Conservation (phyloP, 495 filamentous ascomycete species). For the Penicillium canescens region DNA sequence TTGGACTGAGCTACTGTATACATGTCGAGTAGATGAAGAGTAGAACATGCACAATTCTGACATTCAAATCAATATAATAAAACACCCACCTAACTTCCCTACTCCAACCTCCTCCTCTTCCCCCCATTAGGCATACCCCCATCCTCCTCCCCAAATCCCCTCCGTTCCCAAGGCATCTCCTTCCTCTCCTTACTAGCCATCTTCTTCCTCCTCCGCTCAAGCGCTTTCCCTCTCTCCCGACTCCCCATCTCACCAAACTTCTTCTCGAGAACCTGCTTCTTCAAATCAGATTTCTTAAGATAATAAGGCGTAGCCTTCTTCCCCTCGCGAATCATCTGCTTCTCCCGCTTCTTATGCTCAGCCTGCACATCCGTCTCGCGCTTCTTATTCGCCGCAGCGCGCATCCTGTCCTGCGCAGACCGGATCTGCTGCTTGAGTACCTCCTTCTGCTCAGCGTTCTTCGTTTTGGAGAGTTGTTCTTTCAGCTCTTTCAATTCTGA, state of each 20-base stretch:
- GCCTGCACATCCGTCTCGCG: conserved; percentile 62
- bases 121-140: conserved; percentile 18
- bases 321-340: conserved; percentile 76
- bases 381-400: conserved; percentile 66
- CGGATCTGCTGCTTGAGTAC: conserved; percentile 64
- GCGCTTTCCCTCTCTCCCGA: conserved; percentile 73
- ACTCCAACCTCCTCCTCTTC: conserved; percentile 37
- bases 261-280: conserved; percentile 77
- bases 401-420: conserved; percentile 68
- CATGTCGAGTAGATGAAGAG: not conserved
- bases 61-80: not conserved
- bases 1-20: not conserved
- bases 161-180: conserved; percentile 68
- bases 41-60: not conserved
- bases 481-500: conserved; percentile 75
- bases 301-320: conserved; percentile 92
- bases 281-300: conserved; percentile 86
- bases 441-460: conserved; percentile 61
- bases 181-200: conserved; percentile 75
- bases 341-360: conserved; percentile 79
- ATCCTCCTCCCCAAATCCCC: conserved; percentile 37
- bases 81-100: conserved; percentile 1
- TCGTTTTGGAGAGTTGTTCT: conserved; percentile 62
- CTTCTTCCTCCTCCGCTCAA: conserved; percentile 87
- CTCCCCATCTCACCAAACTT: conserved; percentile 78